Conservation (phyloP, 2,329 filamentous ascomycete genomes). For the Fusarium protoensiforme region DNA sequence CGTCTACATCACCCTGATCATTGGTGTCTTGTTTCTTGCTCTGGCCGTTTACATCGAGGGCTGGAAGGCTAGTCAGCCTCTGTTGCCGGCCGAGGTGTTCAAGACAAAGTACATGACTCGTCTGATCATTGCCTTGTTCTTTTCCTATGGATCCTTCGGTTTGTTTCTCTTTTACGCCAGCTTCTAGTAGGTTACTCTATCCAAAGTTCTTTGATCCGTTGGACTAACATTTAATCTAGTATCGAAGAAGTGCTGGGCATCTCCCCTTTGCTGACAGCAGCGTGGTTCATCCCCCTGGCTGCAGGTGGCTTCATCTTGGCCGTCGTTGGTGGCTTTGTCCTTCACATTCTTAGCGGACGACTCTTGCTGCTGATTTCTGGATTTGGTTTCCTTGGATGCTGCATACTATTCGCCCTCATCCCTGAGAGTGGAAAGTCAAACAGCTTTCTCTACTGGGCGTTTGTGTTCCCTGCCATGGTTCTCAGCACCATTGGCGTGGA, state of each 20-base stretch:
- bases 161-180: slow-evolving; percentile 77
- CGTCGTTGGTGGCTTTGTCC: slow-evolving; percentile 70
- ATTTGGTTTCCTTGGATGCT: slow-evolving; percentile 66
- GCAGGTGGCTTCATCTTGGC: slow-evolving; percentile 75
- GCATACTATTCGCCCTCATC: slow-evolving; percentile 72
- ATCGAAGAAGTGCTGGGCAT: slow-evolving; percentile 69
- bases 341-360: slow-evolving; percentile 73
- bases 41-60: slow-evolving; percentile 77
- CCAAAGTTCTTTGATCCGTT: accelerated
- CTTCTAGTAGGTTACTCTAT: slow-evolving; percentile 63
- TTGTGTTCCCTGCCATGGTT: slow-evolving; percentile 76
- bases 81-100: slow-evolving; percentile 78
- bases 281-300: slow-evolving; percentile 76
- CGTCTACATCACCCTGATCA: slow-evolving; percentile 71
- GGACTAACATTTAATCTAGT: slow-evolving; percentile 47
- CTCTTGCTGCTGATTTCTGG: slow-evolving; percentile 71
- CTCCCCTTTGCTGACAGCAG: slow-evolving; percentile 71
- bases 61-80: slow-evolving; percentile 73
- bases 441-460: slow-evolving; percentile 72
- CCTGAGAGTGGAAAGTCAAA: slow-evolving; percentile 58
- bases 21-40: slow-evolving; percentile 70
- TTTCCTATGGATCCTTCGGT: slow-evolving; percentile 75
- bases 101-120: slow-evolving; percentile 75
- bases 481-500: slow-evolving; percentile 79
- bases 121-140: slow-evolving; percentile 69